Conservation (phyloP, 2,329 filamentous ascomycete genomes). For the Didymella arachidicola region DNA sequence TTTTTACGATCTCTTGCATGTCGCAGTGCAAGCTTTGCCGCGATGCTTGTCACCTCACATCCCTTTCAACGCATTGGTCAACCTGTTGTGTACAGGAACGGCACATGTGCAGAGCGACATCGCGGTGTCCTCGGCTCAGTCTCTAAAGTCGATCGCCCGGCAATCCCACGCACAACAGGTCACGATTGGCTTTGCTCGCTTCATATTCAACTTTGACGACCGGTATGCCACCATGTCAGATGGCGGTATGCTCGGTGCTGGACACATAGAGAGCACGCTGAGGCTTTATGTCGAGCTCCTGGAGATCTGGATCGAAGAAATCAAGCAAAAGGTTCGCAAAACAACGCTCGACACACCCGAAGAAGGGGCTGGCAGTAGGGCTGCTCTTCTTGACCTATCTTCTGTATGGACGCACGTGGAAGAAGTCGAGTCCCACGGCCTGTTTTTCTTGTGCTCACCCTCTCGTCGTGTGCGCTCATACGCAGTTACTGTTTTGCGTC, state of each 20-base stretch:
- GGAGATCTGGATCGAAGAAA: conserved; percentile 97
- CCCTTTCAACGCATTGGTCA: conserved; percentile 91
- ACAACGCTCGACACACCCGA: conserved; percentile 67
- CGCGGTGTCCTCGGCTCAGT: conserved; percentile 88
- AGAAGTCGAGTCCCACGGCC: conserved; percentile 92
- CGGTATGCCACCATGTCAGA: conserved; percentile 98
- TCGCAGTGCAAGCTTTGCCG: conserved; percentile 92
- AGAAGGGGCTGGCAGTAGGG: conserved; percentile 75
- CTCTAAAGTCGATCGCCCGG: conserved; percentile 91
- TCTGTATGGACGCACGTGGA: conserved; percentile 93
- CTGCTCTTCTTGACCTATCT: conserved; percentile 81
- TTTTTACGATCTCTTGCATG: conserved; percentile 94
- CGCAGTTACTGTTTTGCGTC: conserved; percentile 87
- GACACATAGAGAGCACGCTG: conserved; percentile 93
- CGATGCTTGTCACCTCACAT: conserved; percentile 92
- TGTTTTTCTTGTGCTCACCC: conserved; percentile 97
- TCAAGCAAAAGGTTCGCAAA: conserved; percentile 83
- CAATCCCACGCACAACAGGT: conserved; percentile 95
- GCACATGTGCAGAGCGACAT: conserved; percentile 94
- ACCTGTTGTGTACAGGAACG: conserved; percentile 93
- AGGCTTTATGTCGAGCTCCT: conserved; percentile 92
- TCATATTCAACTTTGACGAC: conserved; percentile 99
- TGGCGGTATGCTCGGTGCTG: conserved; percentile 91
- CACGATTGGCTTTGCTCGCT: conserved; percentile 93
- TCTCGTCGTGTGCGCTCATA: conserved; percentile 88